Evolutionary conservation across 2,329 filamentous ascomycete genomes (phyloP).

Genomic region (Fusarium euwallaceae): DNA sequence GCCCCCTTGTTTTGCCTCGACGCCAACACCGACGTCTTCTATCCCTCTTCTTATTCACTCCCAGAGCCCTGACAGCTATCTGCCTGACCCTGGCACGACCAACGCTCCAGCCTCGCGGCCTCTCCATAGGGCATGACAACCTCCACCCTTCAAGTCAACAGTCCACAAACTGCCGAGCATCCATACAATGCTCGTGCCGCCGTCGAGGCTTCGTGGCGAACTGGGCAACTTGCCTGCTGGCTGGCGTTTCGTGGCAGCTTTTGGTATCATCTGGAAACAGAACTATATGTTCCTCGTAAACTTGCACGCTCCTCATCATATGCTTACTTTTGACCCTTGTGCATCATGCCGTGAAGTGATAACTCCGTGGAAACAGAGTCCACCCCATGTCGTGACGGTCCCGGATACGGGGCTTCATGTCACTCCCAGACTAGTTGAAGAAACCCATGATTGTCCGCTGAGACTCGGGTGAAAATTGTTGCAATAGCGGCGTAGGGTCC

Average conservation of each 20-base stretch:
- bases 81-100: slow-evolving; percentile 16
- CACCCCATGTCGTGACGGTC: slow-evolving; percentile 8
- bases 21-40: slow-evolving; percentile 33
- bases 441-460: slow-evolving; percentile 84
- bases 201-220: slow-evolving; percentile 21
- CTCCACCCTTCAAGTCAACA: slow-evolving; percentile 20
- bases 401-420: slow-evolving; percentile 14
- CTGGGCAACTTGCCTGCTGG: slow-evolving; percentile 20
- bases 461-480: slow-evolving; percentile 81
- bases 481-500: slow-evolving; percentile 81
- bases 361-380: slow-evolving; percentile 16
- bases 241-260: slow-evolving; percentile 25
- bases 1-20: slow-evolving; percentile 35
- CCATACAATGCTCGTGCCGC: slow-evolving; percentile 19
- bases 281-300: slow-evolving; percentile 37
- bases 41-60: slow-evolving; percentile 24
- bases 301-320: slow-evolving; percentile 36
- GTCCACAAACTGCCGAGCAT: slow-evolving; percentile 30
- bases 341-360: slow-evolving; percentile 25
- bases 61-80: slow-evolving; percentile 1
- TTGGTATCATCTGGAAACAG: slow-evolving; percentile 45
- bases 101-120: slow-evolving; percentile 1
- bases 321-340: slow-evolving; percentile 19
- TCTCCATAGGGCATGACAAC: slow-evolving; percentile 7
- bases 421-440: slow-evolving; percentile 70